These are phyloP conservation scores for Sicyos baderoa DNA, from an alignment of 306 rosid genomes.

Conservation along the genomic window DNA sequence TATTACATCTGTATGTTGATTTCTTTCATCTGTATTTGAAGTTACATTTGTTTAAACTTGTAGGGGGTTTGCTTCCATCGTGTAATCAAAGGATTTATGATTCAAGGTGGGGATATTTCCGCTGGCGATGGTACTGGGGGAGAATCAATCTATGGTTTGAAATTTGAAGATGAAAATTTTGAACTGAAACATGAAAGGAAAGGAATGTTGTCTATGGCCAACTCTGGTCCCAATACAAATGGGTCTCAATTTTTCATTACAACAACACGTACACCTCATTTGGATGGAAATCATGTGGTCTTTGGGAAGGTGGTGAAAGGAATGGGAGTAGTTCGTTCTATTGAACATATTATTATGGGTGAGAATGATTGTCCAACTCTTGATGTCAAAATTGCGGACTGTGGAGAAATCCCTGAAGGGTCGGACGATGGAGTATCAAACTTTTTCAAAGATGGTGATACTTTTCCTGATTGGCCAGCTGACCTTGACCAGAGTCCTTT, in stretches of 20 bases:
- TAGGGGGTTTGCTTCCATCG: conserved; percentile 48
- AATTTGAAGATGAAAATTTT: conserved; percentile 79
- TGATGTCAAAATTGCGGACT: conserved; percentile 51
- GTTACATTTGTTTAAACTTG: no score
- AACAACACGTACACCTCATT: conserved; percentile 70
- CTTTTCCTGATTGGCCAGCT: conserved; percentile 84
- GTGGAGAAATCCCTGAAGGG: conserved; percentile 70
- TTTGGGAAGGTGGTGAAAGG: conserved; percentile 81
- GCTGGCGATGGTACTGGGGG: conserved; percentile 93
- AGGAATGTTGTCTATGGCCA: conserved; percentile 93
- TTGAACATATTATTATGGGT: conserved; percentile 50
- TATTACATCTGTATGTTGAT: no score
- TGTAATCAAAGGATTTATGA: conserved; percentile 66
- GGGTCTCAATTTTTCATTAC: conserved; percentile 87
- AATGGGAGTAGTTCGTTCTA: conserved; percentile 78
- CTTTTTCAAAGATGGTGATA: conserved; percentile 81
- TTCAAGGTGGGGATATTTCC: conserved; percentile 89
- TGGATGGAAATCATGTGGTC: conserved; percentile 88
- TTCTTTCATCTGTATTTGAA: no score
- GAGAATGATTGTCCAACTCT: conserved; percentile 41
- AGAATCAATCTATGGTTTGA: conserved; percentile 74
- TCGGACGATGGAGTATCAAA: conserved; percentile 68
- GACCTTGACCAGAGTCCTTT: conserved; percentile 56
- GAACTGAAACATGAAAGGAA: conserved; percentile 86
- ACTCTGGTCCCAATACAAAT: conserved; percentile 68